phyloP scores from a whole-genome alignment of 345 rosid species.

The Rhizophora mangle region DNA sequence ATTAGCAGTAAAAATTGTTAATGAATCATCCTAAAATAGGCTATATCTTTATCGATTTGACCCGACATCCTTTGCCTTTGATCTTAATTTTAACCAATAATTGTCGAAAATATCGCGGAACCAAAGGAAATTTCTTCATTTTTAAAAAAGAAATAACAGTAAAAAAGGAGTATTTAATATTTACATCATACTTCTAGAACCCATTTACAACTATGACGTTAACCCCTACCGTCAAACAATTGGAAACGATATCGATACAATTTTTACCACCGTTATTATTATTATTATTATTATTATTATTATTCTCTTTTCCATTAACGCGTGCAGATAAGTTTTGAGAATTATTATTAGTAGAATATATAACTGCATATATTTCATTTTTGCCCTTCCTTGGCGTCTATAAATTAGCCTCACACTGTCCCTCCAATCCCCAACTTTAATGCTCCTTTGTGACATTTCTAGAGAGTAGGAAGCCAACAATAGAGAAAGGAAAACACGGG shows the following conservation, averaged over 20 bases:
- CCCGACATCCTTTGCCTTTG: too few relatives aligned
- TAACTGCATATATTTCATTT: too few relatives aligned
- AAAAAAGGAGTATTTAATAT: neutral
- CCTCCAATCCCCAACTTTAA: neutral
- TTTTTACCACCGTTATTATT: neutral
- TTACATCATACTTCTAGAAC: conserved; percentile 13
- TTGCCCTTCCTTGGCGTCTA: neutral
- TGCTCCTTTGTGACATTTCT: neutral
- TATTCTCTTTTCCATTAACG: neutral
- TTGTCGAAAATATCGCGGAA: too few relatives aligned
- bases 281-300: neutral
- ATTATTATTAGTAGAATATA: too few relatives aligned
- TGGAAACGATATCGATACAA: neutral
- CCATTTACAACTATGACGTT: neutral
- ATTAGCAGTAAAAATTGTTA: too few relatives aligned
- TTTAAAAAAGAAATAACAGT: neutral
- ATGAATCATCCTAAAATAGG: too few relatives aligned
- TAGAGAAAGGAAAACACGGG: neutral
- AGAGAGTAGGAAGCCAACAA: neutral
- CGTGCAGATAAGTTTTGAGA: neutral
- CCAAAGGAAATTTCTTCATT: too few relatives aligned
- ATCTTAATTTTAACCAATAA: too few relatives aligned
- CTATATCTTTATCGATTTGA: too few relatives aligned
- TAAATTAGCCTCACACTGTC: conserved; percentile 8
- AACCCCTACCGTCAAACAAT: neutral